Conservation (phyloP, 208 protist species). For the Leishmania guyanensis region DNA sequence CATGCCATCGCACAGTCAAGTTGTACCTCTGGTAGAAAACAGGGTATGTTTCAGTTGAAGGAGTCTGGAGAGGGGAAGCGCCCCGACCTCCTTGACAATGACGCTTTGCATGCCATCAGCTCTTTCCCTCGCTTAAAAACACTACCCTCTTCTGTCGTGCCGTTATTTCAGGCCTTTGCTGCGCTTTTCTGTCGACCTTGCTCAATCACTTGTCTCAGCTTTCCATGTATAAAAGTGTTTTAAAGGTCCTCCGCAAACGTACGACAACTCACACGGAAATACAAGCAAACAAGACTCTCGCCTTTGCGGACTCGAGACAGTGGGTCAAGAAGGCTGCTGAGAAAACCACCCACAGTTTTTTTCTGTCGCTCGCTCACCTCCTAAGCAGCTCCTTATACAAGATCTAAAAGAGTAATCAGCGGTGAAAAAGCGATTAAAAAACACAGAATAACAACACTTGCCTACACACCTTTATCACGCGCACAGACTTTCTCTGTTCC, state of each 20-base stretch:
- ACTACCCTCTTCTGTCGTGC: not conserved
- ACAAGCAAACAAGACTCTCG: not conserved
- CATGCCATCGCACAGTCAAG: not conserved
- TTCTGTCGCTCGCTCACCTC: not conserved
- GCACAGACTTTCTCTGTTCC: not conserved
- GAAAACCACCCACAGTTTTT: not conserved
- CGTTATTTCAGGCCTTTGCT: not conserved
- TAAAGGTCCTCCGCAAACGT: not conserved
- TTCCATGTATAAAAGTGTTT: not conserved
- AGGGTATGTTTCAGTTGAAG: not conserved
- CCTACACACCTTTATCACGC: not conserved
- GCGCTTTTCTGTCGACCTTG: not conserved
- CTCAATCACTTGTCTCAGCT: not conserved
- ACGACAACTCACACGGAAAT: not conserved
- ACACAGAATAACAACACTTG: not conserved
- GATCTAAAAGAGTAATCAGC: not conserved
- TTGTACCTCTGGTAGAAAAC: not conserved
- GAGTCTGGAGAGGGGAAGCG: not conserved
- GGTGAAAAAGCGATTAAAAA: not conserved
- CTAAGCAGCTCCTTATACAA: not conserved
- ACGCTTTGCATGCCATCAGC: not conserved
- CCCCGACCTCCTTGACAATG: not conserved
- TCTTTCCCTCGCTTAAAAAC: not conserved
- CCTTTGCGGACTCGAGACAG: not conserved
- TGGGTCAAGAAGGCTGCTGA: not conserved